Conservation (phyloP, 2,329 filamentous ascomycete species). For the Furcasterigmium furcatum region DNA sequence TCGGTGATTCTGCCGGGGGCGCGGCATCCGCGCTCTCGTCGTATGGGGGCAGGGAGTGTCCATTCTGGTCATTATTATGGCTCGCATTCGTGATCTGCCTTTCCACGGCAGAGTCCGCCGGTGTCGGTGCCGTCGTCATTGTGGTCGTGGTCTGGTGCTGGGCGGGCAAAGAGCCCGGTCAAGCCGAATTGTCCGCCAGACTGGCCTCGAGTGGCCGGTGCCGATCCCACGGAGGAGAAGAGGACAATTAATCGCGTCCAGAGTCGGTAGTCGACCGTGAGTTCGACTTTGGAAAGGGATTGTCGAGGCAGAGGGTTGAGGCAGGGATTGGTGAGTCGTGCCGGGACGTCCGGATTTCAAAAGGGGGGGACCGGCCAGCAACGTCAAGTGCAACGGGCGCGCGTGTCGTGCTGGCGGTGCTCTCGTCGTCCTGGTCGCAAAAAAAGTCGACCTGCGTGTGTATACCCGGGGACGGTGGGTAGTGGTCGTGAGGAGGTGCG, state of each 20-base stretch:
- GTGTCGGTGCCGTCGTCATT: conserved; percentile 4
- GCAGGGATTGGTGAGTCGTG: conserved; percentile 1
- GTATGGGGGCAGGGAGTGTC: conserved; percentile 20
- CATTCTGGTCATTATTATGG: not conserved
- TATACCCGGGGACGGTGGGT: too few relatives aligned
- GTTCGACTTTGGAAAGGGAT: not conserved
- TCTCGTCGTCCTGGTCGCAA: not conserved
- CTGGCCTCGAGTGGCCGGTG: conserved; percentile 26
- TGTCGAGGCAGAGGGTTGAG: not conserved
- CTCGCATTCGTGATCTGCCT: not conserved
- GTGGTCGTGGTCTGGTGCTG: conserved; percentile 18
- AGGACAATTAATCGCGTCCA: conserved; percentile 3
- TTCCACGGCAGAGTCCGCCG: not conserved
- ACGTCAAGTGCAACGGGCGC: not conserved
- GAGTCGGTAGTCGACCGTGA: not conserved
- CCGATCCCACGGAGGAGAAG: conserved; percentile 7
- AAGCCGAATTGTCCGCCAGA: conserved; percentile 37
- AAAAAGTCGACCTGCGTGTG: not conserved
- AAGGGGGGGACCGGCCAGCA: conserved; percentile 6
- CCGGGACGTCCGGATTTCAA: not conserved
- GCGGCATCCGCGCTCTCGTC: conserved; percentile 22
- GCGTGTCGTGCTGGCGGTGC: not conserved
- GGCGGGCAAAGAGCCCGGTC: conserved; percentile 28
- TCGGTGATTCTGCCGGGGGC: not conserved
- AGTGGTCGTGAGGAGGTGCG: too few relatives aligned